A percentile compares a stretch with the other conserved stretches of the same genome.
Evolutionary conservation across 768 basidiomycete genomes (phyloP).

Genomic region (Krasilnikovozyma curviuscula): DNA sequence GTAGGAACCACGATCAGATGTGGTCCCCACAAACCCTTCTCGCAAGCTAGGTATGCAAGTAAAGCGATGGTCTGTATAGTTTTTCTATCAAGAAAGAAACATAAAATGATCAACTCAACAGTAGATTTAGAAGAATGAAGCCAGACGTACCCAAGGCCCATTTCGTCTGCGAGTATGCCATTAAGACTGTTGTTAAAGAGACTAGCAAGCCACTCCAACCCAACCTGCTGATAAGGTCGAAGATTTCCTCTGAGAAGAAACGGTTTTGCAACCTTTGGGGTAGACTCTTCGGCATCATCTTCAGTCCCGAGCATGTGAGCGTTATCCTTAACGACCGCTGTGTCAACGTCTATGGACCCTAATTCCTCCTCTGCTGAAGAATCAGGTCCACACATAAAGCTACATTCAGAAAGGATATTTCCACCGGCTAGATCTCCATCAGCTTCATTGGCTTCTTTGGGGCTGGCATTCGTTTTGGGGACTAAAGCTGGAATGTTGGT

Average conservation of each 20-base stretch:
- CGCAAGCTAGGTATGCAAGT: slow-evolving; percentile 28
- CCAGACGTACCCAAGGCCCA: slow-evolving; percentile 66
- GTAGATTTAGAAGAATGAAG: neutral
- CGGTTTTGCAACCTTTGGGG: slow-evolving; percentile 16
- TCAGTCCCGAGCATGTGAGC: neutral
- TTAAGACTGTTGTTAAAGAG: slow-evolving; percentile 30
- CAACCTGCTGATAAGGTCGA: slow-evolving; percentile 32
- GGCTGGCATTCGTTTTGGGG: too few relatives aligned
- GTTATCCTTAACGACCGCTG: too few relatives aligned
- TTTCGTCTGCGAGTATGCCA: slow-evolving; percentile 55
- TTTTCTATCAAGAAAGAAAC: slow-evolving; percentile 22
- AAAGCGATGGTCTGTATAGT: slow-evolving; percentile 29
- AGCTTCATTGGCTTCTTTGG: too few relatives aligned
- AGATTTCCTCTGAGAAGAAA: slow-evolving; percentile 31
- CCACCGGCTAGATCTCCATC: too few relatives aligned
- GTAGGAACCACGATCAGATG: slow-evolving; percentile 30
- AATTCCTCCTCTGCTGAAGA: too few relatives aligned
- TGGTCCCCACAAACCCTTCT: slow-evolving; percentile 28
- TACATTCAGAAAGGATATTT: too few relatives aligned
- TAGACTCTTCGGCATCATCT: neutral
- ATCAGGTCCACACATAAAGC: too few relatives aligned
- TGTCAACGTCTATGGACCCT: too few relatives aligned
- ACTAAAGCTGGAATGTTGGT: too few relatives aligned
- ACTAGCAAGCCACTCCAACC: slow-evolving; percentile 32
- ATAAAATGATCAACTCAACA: neutral